Evolutionary conservation across 1,284 basidiomycete species (phyloP), one percentile per base, ranked within the genome.

Genomic region (Moniliophthora roreri): DNA sequence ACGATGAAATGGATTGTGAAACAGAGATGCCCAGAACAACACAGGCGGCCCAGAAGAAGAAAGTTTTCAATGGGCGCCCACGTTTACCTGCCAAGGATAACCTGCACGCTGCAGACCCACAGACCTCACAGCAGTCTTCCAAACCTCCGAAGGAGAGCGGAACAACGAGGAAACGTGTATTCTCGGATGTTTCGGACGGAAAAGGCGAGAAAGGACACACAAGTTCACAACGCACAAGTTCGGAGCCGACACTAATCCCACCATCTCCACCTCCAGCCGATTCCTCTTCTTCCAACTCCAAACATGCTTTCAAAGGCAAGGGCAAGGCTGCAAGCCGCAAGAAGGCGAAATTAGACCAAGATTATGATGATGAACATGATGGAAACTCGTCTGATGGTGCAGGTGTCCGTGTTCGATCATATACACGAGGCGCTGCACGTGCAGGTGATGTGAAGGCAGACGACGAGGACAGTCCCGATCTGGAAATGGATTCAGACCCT

Each of bases 201-300:
- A 56, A 53, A 39, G 26, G 16, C 3, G n/a, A 28, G 23, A 40
- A 41, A 18, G 50, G 44, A 45, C 63, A 63, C 8, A 15, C 36
- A 9, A 26, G n/a, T 41, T 23, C 21, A 15, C 45, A 36, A 1
- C 8, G 26, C 32, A 37, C 35, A 1, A 46, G 20, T 20, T 37
- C 55, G 16, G 47, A 6, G 23, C 2, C 34, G 6, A 57, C 63
- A 37, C 71, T 82, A 45, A 59, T 84, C 46, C 85, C 85, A 10
- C 86, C 87, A 10, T 87, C 86, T n/a, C 86, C 86, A 15, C 82
- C 83, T 23, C 76, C 77, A 44, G 64, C 68, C 48, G 68, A 64
- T 37, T 49, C 64, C 48, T 53, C 54, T 10, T 56, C 64, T 53
- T 67, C 66, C 36, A 55, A 61, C 51, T 56, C 58, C 62, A 61